Evolutionary conservation across 192 early-diverging fungal genomes (phyloP).

Genomic region (Obelidium mucronatum): DNA sequence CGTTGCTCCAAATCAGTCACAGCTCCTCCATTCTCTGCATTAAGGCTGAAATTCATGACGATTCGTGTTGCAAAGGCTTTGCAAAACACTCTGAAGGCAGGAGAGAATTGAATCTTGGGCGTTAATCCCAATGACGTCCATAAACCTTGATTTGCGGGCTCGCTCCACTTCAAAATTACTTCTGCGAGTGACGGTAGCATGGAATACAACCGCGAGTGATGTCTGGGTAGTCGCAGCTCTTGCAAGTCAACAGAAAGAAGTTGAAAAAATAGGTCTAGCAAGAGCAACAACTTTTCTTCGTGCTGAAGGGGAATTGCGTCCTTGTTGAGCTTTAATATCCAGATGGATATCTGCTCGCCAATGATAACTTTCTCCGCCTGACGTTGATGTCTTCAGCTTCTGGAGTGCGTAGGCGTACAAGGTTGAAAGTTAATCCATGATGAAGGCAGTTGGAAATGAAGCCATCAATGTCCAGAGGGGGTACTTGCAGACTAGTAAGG

Average conservation of each 20-base stretch:
- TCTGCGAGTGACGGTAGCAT: slow-evolving; percentile 38
- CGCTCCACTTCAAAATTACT: slow-evolving; percentile 37
- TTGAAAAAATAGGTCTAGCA: slow-evolving; percentile 39
- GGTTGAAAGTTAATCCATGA: slow-evolving; percentile 43
- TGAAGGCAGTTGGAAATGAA: slow-evolving; percentile 48
- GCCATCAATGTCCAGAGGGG: slow-evolving; percentile 40
- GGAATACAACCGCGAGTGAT: slow-evolving; percentile 36
- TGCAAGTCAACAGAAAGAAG: slow-evolving; percentile 17
- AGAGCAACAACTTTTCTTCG: slow-evolving; percentile 41
- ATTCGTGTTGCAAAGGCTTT: slow-evolving; percentile 29
- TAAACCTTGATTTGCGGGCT: slow-evolving; percentile 41
- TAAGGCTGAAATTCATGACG: slow-evolving; percentile 14
- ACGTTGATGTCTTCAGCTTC: slow-evolving; percentile 6
- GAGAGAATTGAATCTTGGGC: slow-evolving; percentile 21
- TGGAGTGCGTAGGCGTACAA: slow-evolving; percentile 45
- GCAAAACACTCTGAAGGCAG: slow-evolving; percentile 30
- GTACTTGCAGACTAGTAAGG: slow-evolving; percentile 22
- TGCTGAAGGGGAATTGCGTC: slow-evolving; percentile 24
- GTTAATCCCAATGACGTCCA: slow-evolving; percentile 45
- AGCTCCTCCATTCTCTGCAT: neutral
- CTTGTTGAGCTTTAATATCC: slow-evolving; percentile 46
- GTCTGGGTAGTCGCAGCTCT: slow-evolving; percentile 22
- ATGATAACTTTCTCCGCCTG: slow-evolving; percentile 23
- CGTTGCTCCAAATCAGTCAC: neutral
- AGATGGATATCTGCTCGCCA: slow-evolving; percentile 46